Evolutionary conservation across 2,329 filamentous ascomycete genomes (phyloP), one percentile per base, ranked within the genome.

Genomic region (Mariannaea elegans): DNA sequence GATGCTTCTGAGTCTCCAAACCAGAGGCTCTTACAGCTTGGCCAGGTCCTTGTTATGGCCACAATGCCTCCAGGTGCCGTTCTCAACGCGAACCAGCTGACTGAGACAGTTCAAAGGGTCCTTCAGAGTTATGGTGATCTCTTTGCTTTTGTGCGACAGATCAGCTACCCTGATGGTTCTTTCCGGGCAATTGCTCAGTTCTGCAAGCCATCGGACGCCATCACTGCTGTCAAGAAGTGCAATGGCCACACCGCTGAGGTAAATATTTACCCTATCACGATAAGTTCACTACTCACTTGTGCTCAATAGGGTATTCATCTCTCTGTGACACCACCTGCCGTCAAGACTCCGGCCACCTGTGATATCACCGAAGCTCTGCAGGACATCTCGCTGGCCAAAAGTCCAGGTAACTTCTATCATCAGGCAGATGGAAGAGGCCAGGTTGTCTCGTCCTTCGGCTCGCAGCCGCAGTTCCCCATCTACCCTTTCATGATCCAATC

Each of bases 101-200:
- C 75, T n/a, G 72, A 74, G 29, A 64, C 65, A 3, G 65, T 70
- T 0, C 67, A 68, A 42, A 62, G 70, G 3, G 66, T 82, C 13
- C 71, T 88, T 3, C 74, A 78, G 14, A 66, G 70, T 0, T 79
- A 85, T 49, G 85, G 85, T 0, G 78, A 81, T 10, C 69, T 88
- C 0, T 85, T 83, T 63, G 83, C 84, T 0, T 81, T 86, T 64
- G 76, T 83, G 47, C 77, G 76, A 29, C 72, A 78, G 12, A 67
- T 73, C 13, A 76, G 74, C 12, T 76, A 77, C 7, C 75, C 78
- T 9, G 77, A 80, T 29, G 80, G 77, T 7, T 68, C 79, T 6
- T 78, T 84, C 62, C 78, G 76, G 52, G 81, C 82, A 7, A 72
- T 85, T 45, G 80, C 81, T 2, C 85, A 88, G 65, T 88, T 82